A percentile compares a stretch with the other conserved stretches of the same genome.
Conservation (phyloP, 2,329 filamentous ascomycete genomes). For the Aschersonia sp. region DNA sequence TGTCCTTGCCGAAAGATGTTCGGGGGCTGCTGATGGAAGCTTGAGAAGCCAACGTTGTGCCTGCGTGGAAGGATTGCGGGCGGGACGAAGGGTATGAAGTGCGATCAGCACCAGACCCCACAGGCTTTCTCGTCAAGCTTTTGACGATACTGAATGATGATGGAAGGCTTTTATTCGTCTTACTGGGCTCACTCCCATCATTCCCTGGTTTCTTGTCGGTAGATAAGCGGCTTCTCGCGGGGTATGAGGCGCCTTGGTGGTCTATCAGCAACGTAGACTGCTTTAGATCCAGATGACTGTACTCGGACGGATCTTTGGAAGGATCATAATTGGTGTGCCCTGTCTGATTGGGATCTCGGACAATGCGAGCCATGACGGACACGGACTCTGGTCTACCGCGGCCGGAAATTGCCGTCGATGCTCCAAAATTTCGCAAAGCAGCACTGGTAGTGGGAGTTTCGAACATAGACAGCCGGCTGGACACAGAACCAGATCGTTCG, state of each 20-base stretch:
- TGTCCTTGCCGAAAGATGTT: slow-evolving; percentile 35
- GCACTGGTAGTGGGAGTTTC: slow-evolving; percentile 20
- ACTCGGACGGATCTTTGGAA: slow-evolving; percentile 27
- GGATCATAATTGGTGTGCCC: slow-evolving; percentile 25
- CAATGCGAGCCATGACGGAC: slow-evolving; percentile 76
- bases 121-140: slow-evolving; percentile 44
- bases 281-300: slow-evolving; percentile 35
- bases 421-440: slow-evolving; percentile 6
- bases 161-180: slow-evolving; percentile 28
- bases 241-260: slow-evolving; percentile 24
- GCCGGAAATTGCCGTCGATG: slow-evolving; percentile 16
- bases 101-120: slow-evolving; percentile 22
- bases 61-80: slow-evolving; percentile 31
- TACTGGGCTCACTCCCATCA: slow-evolving; percentile 19
- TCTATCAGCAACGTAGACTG: slow-evolving; percentile 46
- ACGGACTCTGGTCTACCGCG: slow-evolving; percentile 55
- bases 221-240: slow-evolving; percentile 12
- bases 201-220: slow-evolving; percentile 22
- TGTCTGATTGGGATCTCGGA: slow-evolving; percentile 45
- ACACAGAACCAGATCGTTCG: slow-evolving; percentile 38
- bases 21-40: slow-evolving; percentile 50
- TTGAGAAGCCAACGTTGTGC: slow-evolving; percentile 33
- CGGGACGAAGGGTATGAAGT: slow-evolving; percentile 29
- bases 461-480: slow-evolving; percentile 41
- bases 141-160: slow-evolving; percentile 46